Evolutionary conservation across 441 rosid species (phyloP), one percentile per base, ranked within the genome.

Genomic region (Hura crepitans): DNA sequence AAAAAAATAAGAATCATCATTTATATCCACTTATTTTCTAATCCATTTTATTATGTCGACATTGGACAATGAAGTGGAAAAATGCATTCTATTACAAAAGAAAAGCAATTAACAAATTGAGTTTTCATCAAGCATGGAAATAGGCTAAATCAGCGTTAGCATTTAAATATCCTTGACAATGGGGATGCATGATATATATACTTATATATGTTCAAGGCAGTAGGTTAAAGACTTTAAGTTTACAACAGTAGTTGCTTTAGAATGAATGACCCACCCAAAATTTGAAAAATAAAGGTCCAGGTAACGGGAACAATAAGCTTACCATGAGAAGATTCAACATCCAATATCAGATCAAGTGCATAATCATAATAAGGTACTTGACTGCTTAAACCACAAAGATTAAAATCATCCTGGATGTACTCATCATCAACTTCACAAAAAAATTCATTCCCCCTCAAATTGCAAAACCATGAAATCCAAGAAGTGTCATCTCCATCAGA

Each of bases 391-490:
- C 96, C 96, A 68, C 96, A 93, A 39, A 91, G 97, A 81, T 91
- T 89, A 53, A 93, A 91, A 79, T 91, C 98, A 80, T 93, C 98
- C 55, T 93, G 98, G 56, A 93, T 88, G 76, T 91, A 93, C 23
- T 93, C 96, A 66, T 93, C 97, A 84, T 93, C 98, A 62, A 93
- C 91, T 82, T 93, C 98, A 77, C 92, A 90, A 78, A 87, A 90
- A 73, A 93, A 89, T 67, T 93, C 97, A 81, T 94, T 94, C 35
- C 98, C 97, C 61, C 97, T 74, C 77, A 94, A 74, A 72, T 85
- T 93, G 85, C 96, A 89, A 77, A 93, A 93, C 98, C 98, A 93
- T 39, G 98, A 88, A 78, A 93, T 91, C 98, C 98, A 93, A 18
- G 96, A 91, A 4, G 97, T 88, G 65, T 87, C 89, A 68, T 89